Percentiles rank a stretch among this genome's conserved stretches.
phyloP scores from a whole-genome alignment of 1,284 basidiomycete genomes.

The Pseudozyma sp. region DNA sequence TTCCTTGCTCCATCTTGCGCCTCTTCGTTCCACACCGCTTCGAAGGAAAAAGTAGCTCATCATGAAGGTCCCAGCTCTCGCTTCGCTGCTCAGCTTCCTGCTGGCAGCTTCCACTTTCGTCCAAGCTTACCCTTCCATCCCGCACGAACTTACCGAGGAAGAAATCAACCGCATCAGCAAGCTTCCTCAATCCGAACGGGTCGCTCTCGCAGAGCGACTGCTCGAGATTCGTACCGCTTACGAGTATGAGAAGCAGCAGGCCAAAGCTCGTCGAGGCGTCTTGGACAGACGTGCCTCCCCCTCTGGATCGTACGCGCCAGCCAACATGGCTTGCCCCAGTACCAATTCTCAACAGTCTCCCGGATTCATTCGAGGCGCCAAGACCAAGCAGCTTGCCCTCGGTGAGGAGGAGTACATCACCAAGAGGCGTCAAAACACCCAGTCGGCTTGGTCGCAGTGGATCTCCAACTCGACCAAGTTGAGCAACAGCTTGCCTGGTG shows the following conservation, averaged over 20 bases:
- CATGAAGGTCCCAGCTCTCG: slow-evolving; percentile 29
- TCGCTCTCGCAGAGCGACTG: slow-evolving; percentile 28
- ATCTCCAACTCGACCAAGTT: slow-evolving; percentile 46
- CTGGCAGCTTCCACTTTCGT: slow-evolving; percentile 5
- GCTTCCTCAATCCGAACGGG: slow-evolving; percentile 19
- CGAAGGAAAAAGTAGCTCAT: not conserved
- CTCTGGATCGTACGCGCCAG: slow-evolving; percentile 53
- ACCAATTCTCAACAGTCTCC: slow-evolving; percentile 34
- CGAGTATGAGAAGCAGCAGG: slow-evolving; percentile 30
- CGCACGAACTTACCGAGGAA: slow-evolving; percentile 14
- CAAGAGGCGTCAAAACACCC: slow-evolving; percentile 30
- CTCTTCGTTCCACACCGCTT: not conserved
- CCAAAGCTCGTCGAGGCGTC: not conserved
- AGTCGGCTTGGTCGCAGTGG: slow-evolving; percentile 53
- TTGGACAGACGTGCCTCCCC: slow-evolving; percentile 44
- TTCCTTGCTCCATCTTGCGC: not conserved
- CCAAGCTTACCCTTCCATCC: slow-evolving; percentile 30
- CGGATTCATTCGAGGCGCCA: slow-evolving; percentile 58
- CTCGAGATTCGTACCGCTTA: slow-evolving; percentile 41
- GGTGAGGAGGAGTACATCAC: slow-evolving; percentile 56
- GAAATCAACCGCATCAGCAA: slow-evolving; percentile 37
- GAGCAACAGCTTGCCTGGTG: slow-evolving; percentile 49
- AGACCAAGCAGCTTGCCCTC: slow-evolving; percentile 40
- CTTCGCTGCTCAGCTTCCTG: slow-evolving; percentile 16
- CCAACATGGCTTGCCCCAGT: slow-evolving; percentile 56